These are phyloP conservation scores for Colletotrichum sp. DNA, from an alignment of 2,329 filamentous ascomycete species.

Conservation along the genomic window DNA sequence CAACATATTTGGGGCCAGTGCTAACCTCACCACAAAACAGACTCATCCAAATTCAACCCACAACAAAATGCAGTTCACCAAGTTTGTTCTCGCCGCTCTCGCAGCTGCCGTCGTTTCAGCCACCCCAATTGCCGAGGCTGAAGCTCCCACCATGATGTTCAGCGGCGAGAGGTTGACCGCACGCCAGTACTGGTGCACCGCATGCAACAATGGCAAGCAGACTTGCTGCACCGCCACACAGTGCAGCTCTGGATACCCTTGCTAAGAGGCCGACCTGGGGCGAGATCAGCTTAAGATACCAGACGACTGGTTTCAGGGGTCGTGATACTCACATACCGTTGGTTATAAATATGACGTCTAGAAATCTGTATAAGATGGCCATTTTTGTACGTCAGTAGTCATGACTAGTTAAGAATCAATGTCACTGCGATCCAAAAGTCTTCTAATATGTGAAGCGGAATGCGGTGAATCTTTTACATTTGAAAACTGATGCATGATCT, in stretches of 20 bases:
- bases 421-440: background rate
- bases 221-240: background rate
- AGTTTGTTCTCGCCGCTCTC: background rate
- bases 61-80: background rate
- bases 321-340: background rate
- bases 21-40: background rate
- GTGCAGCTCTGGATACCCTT: background rate
- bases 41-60: background rate
- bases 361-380: background rate
- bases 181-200: background rate
- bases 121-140: background rate
- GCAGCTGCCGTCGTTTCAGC: background rate
- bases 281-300: background rate
- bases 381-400: background rate
- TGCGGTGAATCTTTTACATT: background rate
- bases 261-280: background rate
- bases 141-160: background rate
- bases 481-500: background rate
- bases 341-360: background rate
- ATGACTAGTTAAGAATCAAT: rapidly evolving
- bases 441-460: rapidly evolving
- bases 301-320: background rate
- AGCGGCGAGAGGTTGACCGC: background rate
- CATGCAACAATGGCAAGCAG: background rate
- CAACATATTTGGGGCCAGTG: background rate